Conservation (phyloP, 1,139 yeast genomes). For the Yamadazyma triangularis region DNA sequence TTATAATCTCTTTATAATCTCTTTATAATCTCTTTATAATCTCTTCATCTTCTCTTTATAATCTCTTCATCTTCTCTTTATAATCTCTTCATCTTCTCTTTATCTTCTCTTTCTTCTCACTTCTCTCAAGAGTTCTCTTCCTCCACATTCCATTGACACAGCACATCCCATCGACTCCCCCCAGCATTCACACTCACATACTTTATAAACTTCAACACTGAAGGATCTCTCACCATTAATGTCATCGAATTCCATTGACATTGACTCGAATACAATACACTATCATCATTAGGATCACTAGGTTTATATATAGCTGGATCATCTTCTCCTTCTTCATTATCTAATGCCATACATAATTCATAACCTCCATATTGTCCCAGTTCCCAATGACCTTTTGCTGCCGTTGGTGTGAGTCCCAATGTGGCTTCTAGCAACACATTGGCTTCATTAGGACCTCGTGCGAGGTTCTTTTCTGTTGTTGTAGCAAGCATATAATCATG, state of each 20-base stretch:
- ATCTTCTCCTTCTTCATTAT: constrained; percentile 41
- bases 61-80: too few relatives aligned
- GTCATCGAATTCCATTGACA: constrained; percentile 82
- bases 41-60: too few relatives aligned
- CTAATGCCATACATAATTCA: constrained; percentile 78
- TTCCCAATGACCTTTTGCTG: constrained; percentile 50
- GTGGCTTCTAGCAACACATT: constrained; percentile 66
- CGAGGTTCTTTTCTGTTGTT: constrained; percentile 48
- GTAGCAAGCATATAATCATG: constrained; percentile 92
- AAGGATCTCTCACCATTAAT: constrained; percentile 76
- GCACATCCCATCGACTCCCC: constrained; percentile 91
- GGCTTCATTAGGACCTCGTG: constrained; percentile 34
- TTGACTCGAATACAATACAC: constrained; percentile 74
- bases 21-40: too few relatives aligned
- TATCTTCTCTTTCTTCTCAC: constrained; percentile 4
- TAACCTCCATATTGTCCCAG: constrained; percentile 92
- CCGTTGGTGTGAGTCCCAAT: constrained; percentile 71
- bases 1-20: too few relatives aligned
- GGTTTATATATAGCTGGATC: constrained; percentile 57
- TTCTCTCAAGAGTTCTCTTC: constrained; percentile 10
- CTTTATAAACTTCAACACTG: constrained; percentile 84
- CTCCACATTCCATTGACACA: constrained; percentile 73
- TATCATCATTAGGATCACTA: constrained; percentile 62
- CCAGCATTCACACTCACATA: constrained; percentile 85
- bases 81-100: constrained; percentile 3